phyloP scores from a whole-genome alignment of 208 protist genomes.

The Wallacemonas sp. region DNA sequence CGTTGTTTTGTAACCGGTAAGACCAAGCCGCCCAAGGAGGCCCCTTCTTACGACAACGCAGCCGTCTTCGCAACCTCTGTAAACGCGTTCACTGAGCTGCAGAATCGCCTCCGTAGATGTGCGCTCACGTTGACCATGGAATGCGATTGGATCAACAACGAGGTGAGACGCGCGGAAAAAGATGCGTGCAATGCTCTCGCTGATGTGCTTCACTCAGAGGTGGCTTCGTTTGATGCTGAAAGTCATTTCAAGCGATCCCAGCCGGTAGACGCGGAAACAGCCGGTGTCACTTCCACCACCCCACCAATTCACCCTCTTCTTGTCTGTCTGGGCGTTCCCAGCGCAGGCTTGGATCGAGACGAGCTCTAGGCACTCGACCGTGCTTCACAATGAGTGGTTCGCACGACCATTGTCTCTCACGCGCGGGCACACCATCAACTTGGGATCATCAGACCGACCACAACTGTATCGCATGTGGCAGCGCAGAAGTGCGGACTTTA shows the following conservation, averaged over 20 bases:
- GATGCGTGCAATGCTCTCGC: not conserved
- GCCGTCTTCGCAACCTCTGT: constrained; percentile 4
- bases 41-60: constrained; percentile 16
- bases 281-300: no score
- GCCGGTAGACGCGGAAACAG: not conserved
- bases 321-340: not conserved
- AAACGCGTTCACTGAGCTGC: constrained; percentile 5
- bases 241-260: not conserved
- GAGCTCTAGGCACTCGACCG: not conserved
- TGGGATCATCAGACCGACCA: no score
- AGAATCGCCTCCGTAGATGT: constrained; percentile 3
- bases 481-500: no score
- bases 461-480: no score
- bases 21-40: constrained; percentile 13
- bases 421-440: no score
- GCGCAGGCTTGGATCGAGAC: not conserved
- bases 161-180: not conserved
- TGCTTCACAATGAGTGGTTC: no score
- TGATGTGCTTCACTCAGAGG: not conserved
- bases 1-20: constrained; percentile 4
- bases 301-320: constrained; percentile 11
- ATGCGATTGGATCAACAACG: constrained; percentile 4
- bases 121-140: not conserved
- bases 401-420: no score
- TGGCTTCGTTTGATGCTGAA: not conserved